These are phyloP conservation scores for Aspergillus campestris DNA, from an alignment of 495 filamentous ascomycete genomes.

Conservation along the genomic window DNA sequence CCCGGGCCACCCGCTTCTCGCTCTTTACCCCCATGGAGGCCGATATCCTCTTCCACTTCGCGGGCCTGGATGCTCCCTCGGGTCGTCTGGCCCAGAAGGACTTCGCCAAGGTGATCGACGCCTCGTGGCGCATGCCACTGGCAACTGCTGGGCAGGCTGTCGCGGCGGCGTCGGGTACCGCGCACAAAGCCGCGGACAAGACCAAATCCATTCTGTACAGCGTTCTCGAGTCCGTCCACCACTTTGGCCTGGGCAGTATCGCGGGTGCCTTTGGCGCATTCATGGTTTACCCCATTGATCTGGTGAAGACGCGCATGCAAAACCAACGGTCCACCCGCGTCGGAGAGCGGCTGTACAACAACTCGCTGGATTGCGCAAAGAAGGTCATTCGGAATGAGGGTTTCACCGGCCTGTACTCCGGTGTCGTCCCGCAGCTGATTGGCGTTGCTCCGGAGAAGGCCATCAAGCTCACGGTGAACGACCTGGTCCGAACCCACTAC, in stretches of 20 bases:
- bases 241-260: conserved; percentile 78
- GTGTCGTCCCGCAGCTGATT: conserved; percentile 87
- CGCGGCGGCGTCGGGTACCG: conserved; percentile 27
- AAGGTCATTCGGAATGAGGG: conserved; percentile 94
- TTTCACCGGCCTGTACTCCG: conserved; percentile 81
- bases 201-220: conserved; percentile 49
- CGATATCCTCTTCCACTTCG: conserved; percentile 97
- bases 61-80: conserved; percentile 79
- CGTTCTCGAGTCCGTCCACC: conserved; percentile 71
- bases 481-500: conserved; percentile 71
- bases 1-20: conserved; percentile 81
- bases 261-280: conserved; percentile 97
- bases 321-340: conserved; percentile 79
- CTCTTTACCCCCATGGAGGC: conserved; percentile 98
- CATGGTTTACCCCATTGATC: conserved; percentile 97
- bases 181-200: conserved; percentile 40
- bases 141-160: conserved; percentile 30
- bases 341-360: conserved; percentile 87
- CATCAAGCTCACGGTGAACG: conserved; percentile 97
- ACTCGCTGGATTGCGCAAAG: conserved; percentile 84
- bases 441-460: conserved; percentile 98
- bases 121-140: conserved; percentile 69
- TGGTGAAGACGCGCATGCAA: conserved; percentile 98
- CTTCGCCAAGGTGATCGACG: conserved; percentile 90
- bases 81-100: conserved; percentile 74